A percentile compares a stretch with the other conserved stretches of the same genome.
Conservation (phyloP, 257 asterid species). For the Solanum rostratum region DNA sequence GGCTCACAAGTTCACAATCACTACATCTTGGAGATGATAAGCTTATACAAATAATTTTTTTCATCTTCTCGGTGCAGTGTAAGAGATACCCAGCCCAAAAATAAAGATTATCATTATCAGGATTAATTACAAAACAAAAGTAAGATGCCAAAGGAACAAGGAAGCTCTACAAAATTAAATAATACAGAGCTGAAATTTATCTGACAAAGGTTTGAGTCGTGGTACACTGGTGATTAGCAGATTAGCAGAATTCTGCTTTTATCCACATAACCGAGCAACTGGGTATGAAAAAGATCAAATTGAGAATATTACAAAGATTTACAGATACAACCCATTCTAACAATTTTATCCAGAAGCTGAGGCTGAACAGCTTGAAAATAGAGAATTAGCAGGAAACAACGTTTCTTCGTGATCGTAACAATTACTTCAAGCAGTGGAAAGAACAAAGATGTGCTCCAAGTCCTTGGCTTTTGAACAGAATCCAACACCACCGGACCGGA, state of each 20-base stretch:
- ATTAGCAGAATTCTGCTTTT: not conserved
- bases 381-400: not conserved
- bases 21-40: not conserved
- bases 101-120: not conserved
- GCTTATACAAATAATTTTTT: not conserved
- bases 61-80: conserved; percentile 1
- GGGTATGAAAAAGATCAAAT: not conserved
- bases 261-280: not conserved
- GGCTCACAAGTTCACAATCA: not conserved
- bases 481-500: not conserved
- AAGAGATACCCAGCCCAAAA: not conserved
- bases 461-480: no score
- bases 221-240: not conserved
- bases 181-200: not conserved
- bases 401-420: no score
- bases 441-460: no score
- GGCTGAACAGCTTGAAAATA: not conserved
- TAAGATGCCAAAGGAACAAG: not conserved
- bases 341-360: not conserved
- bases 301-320: not conserved
- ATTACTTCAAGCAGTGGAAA: no score
- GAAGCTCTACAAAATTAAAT: not conserved
- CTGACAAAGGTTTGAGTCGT: not conserved
- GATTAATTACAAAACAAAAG: not conserved
- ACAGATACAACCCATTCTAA: not conserved